phyloP scores from a whole-genome alignment of 441 rosid genomes.

The Erodium texanum region DNA sequence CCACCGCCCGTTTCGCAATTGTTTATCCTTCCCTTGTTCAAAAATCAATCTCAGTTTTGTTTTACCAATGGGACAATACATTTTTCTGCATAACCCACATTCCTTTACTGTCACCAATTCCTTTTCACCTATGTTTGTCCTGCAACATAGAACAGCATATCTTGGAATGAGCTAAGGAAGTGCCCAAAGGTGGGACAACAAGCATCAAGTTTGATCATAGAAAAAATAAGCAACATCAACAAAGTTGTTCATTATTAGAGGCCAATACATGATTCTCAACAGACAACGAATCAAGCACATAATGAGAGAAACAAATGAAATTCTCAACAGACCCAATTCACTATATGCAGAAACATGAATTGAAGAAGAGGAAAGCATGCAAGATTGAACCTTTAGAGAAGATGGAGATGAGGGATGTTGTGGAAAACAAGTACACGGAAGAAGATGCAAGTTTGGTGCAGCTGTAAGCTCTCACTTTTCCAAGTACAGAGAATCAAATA shows the following conservation, averaged over 20 bases:
- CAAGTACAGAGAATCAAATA: not conserved
- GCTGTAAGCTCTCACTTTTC: not conserved
- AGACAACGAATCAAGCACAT: slow-evolving; percentile 9
- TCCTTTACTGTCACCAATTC: slow-evolving; percentile 20
- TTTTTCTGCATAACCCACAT: slow-evolving; percentile 35
- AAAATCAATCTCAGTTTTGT: slow-evolving; percentile 10
- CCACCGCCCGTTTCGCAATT: slow-evolving; percentile 34
- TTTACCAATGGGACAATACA: slow-evolving; percentile 27
- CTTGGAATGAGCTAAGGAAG: slow-evolving; percentile 34
- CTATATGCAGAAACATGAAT: not conserved
- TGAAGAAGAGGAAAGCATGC: not conserved
- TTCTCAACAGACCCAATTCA: not conserved
- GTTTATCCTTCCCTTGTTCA: slow-evolving; percentile 28
- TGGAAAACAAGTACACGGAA: not conserved
- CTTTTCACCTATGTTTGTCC: slow-evolving; percentile 25
- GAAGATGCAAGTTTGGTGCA: not conserved
- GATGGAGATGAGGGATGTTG: not conserved
- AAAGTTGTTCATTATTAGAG: slow-evolving; percentile 28
- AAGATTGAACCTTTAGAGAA: not conserved
- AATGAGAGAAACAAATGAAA: not conserved
- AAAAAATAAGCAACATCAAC: slow-evolving; percentile 33
- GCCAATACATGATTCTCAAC: slow-evolving; percentile 1
- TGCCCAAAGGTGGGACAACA: slow-evolving; percentile 45
- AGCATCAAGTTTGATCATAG: slow-evolving; percentile 34
- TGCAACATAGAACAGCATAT: slow-evolving; percentile 45